Base-by-base conservation (phyloP, 1,139 yeast genomes). In the Yamadazyma atmosphaerica region DNA sequence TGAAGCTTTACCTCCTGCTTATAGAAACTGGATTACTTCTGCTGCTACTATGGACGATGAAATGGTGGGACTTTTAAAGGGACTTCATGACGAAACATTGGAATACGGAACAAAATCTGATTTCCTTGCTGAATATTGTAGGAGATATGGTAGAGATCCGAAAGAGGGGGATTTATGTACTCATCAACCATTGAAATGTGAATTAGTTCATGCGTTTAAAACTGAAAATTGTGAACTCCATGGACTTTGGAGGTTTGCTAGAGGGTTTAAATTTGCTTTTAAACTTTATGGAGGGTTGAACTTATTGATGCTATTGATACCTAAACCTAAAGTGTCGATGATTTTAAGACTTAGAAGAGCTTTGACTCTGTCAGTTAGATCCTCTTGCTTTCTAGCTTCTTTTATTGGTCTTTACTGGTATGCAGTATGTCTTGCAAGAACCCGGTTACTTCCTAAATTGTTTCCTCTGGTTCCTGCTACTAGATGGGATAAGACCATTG, bases 41-140 rank as follows among this genome's bases (percentile, higher is more conserved):
- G 72, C 72, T 14, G 72, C 72, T 7, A 60, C 61, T 41, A 65
- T 65, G 72, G 72, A 65, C 43, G 50, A 50, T 17, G 70, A 62
- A 34, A 39, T 65, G 10, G 42, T 61, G 11, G 51, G 50, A 18
- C 45, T 52, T 6, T 52, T 65, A 36, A 52, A 50, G 36, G 54
- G 51, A 13, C 18, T 65, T 13, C 55, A 56, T 31, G 49, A 54
- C 7, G 59, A 60, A 7, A 43, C 46, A 6, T 37, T 58, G 16
- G 42, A 47, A 14, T 65, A 65, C 43, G 70, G 70, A n/a, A 42
- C 51, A 24, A 55, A 57, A 4, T 50, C 56, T 17, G 50, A 55
- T 18, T 43, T 49, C 13, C 45, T 65, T 32, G 45, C 43, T 4
- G 51, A 52, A 2, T 63, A 61, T 38, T 63, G 66, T 42, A 44